These are phyloP conservation scores for Taiozyma sp. DNA, from an alignment of 1,139 yeast genomes.

Conservation along the genomic window DNA sequence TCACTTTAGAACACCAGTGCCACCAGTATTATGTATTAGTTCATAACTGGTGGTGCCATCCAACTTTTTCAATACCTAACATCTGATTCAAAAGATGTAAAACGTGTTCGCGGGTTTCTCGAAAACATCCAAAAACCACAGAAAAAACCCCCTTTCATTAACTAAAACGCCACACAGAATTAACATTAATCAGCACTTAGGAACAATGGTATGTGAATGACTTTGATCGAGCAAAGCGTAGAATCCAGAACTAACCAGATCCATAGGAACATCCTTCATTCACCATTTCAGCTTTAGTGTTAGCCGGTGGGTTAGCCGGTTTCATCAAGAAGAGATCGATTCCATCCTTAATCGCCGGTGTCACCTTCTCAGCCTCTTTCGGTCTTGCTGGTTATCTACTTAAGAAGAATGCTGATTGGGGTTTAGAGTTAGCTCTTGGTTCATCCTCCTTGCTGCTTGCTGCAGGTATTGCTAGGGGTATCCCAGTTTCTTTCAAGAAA, in stretches of 20 bases:
- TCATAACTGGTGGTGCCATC: too few species aligned
- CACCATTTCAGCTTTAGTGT: constrained; percentile 68
- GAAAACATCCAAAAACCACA: too few species aligned
- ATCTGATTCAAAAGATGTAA: neutral
- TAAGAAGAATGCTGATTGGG: constrained; percentile 68
- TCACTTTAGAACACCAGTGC: too few species aligned
- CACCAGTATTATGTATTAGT: too few species aligned
- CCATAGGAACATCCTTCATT: constrained; percentile 69
- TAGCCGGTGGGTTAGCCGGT: constrained; percentile 72
- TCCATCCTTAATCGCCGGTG: constrained; percentile 79
- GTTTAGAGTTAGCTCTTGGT: constrained; percentile 74
- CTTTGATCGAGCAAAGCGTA: too few species aligned
- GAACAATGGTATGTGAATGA: too few species aligned
- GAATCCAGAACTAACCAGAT: neutral
- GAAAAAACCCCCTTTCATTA: too few species aligned
- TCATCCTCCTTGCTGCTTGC: constrained; percentile 59
- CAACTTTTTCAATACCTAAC: too few species aligned
- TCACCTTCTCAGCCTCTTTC: constrained; percentile 60
- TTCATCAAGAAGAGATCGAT: constrained; percentile 65
- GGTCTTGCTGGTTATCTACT: constrained; percentile 77
- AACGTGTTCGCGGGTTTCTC: neutral
- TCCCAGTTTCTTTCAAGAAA: constrained; percentile 52
- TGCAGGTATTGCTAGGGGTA: constrained; percentile 68
- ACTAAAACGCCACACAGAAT: too few species aligned
- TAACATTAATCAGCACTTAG: too few species aligned